Base-by-base conservation (phyloP, 495 filamentous ascomycete genomes). In the Neurospora sp. region DNA sequence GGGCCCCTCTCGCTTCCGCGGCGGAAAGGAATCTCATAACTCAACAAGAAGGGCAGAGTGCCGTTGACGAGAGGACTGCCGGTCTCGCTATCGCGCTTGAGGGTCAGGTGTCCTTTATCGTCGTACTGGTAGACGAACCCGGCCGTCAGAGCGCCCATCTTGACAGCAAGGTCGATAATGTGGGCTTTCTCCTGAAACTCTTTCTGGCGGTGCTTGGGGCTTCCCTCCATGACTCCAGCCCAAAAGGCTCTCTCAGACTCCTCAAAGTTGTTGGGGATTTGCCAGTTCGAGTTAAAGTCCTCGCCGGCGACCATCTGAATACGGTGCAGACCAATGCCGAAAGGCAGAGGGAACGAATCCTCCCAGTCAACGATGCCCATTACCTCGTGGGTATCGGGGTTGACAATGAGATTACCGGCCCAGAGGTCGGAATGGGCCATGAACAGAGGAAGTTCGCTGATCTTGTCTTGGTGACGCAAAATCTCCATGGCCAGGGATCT, bases 351-450 rank as follows among this genome's bases (percentile, higher is more conserved):
- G 35, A 31, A 71, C 23, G 78, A 81, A 54, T 78, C 69, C 37
- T 81, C 78, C 81, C 79, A 83, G 75, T 83, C 78, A 54, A 82
- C 75, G 72, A 82, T 75, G 23, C 81, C 81, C 73, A 78, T 83
- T 62, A 82, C 78, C 69, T 80, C 75, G 39, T 76, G 75, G 4
- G 78, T 81, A 35, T 79, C 72, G 37, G 74, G 70, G 70, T 80
- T 73, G 40, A 82, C 73, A 23, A 81, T 70, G 72, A 83, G 77
- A 48, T 81, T 83, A 40, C 72, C 79, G 69, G 75, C 42, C 37
- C 76, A 81, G 69, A 83, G 74, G 71, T 82, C 81, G 31, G 73
- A 71, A 74, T 83, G 78, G 35, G 79, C 81, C 69, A 83, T 75
- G 54, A 81, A 66, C 27, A 66, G 27, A 1, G 54, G 54, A 66